phyloP scores from a whole-genome alignment of 2,329 filamentous ascomycete genomes.

The Verticillium nonalfalfae region DNA sequence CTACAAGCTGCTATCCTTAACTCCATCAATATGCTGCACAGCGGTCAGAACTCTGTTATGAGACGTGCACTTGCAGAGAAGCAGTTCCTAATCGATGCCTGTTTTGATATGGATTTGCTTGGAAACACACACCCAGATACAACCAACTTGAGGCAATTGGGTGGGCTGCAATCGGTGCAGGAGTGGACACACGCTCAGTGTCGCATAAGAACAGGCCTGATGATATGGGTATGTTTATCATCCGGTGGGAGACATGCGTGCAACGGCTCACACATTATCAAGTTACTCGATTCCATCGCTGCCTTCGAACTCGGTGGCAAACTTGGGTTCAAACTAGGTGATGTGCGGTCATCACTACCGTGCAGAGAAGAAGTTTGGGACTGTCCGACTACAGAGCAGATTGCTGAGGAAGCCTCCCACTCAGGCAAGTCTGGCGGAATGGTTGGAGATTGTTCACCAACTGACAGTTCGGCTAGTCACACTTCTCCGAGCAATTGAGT shows the following conservation, averaged over 20 bases:
- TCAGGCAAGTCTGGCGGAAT: neutral
- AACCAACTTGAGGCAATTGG: neutral
- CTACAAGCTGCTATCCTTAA: neutral
- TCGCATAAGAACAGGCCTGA: conserved; percentile 6
- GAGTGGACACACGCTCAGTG: conserved; percentile 4
- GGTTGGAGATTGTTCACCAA: too few relatives aligned
- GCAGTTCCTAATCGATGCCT: neutral
- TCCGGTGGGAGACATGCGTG: neutral
- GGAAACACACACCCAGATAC: neutral
- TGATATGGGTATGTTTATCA: conserved; percentile 8
- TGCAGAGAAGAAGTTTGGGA: conserved; percentile 9
- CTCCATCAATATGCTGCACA: neutral
- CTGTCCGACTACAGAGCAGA: neutral
- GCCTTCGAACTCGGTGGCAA: conserved; percentile 3
- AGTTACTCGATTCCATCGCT: conserved; percentile 9
- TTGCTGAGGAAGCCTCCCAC: neutral
- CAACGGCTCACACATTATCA: neutral
- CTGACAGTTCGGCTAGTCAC: conserved; percentile 4
- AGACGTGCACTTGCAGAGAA: neutral
- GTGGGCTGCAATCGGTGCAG: neutral
- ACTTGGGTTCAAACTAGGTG: conserved; percentile 6
- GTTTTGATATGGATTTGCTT: neutral
- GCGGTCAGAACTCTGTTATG: neutral
- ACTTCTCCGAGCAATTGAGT: conserved; percentile 18
- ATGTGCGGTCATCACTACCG: conserved; percentile 6